Conservation (phyloP, 345 rosid species). For the Brassica rapa region DNA sequence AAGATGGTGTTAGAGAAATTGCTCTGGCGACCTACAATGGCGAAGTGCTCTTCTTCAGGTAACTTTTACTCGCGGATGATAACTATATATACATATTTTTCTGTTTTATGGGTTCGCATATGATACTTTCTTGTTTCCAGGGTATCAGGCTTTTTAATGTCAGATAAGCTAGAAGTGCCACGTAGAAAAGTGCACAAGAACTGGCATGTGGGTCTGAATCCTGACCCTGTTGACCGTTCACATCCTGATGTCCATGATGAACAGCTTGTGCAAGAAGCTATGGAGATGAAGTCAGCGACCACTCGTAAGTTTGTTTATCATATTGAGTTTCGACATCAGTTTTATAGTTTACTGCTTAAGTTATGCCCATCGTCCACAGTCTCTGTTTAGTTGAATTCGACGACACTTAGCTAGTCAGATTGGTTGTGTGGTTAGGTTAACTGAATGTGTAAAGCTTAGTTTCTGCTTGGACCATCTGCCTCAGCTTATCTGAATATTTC, state of each 20-base stretch:
- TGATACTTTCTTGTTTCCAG: constrained; percentile 46
- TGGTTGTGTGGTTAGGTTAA: constrained; percentile 16
- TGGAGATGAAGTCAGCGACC: constrained; percentile 47
- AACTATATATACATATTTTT: background rate
- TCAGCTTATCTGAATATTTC: constrained; percentile 15
- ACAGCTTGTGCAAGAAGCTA: constrained; percentile 62
- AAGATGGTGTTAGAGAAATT: constrained; percentile 96
- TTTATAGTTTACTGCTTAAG: constrained; percentile 24
- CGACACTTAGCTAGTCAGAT: background rate
- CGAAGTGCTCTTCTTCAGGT: constrained; percentile 95
- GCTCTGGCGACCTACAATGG: constrained; percentile 96
- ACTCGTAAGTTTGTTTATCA: constrained; percentile 56
- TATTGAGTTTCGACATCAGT: background rate
- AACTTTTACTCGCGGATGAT: constrained; percentile 20
- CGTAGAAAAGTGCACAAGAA: constrained; percentile 84
- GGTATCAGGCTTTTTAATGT: constrained; percentile 94
- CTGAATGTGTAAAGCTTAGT: background rate
- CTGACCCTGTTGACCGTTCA: constrained; percentile 93
- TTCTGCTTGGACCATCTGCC: constrained; percentile 20
- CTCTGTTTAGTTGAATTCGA: too few relatives aligned
- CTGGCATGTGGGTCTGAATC: constrained; percentile 86
- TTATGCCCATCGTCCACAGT: too few relatives aligned
- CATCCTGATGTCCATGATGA: constrained; percentile 91
- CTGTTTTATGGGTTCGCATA: background rate
- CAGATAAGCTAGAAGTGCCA: constrained; percentile 88